These are phyloP conservation scores for Hericium coralloides DNA, from an alignment of 768 basidiomycete species.

Conservation along the genomic window DNA sequence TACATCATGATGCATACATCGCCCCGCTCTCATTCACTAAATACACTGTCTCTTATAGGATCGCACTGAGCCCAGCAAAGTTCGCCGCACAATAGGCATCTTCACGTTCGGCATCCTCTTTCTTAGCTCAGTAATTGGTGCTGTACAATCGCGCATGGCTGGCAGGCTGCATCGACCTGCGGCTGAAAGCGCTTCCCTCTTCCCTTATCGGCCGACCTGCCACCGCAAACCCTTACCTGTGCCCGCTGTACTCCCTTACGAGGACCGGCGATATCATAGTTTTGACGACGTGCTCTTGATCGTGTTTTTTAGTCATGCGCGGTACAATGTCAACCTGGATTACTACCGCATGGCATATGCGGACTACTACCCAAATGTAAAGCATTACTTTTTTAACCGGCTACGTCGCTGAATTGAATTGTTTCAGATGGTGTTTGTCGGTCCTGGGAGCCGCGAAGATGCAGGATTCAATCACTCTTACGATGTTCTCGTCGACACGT, in stretches of 20 bases:
- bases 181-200: not conserved
- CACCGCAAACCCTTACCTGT: constrained; percentile 17
- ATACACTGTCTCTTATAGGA: no score
- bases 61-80: no score
- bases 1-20: not conserved
- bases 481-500: constrained; percentile 40
- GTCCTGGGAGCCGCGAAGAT: constrained; percentile 38
- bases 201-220: constrained; percentile 7
- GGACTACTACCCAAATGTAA: constrained; percentile 41
- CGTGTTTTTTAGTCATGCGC: constrained; percentile 42
- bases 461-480: constrained; percentile 39
- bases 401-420: not conserved
- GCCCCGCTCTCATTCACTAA: no score
- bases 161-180: not conserved
- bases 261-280: constrained; percentile 21
- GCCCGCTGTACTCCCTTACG: constrained; percentile 5
- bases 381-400: constrained; percentile 3
- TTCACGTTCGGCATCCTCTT: not conserved
- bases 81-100: constrained; percentile 5
- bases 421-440: constrained; percentile 38
- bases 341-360: constrained; percentile 37
- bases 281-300: constrained; percentile 37
- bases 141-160: not conserved
- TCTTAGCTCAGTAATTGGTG: constrained; percentile 6
- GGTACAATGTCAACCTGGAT: constrained; percentile 39